Evolutionary conservation across 805 yeast genomes (phyloP).

Genomic region (Ogataea pilisensis): DNA sequence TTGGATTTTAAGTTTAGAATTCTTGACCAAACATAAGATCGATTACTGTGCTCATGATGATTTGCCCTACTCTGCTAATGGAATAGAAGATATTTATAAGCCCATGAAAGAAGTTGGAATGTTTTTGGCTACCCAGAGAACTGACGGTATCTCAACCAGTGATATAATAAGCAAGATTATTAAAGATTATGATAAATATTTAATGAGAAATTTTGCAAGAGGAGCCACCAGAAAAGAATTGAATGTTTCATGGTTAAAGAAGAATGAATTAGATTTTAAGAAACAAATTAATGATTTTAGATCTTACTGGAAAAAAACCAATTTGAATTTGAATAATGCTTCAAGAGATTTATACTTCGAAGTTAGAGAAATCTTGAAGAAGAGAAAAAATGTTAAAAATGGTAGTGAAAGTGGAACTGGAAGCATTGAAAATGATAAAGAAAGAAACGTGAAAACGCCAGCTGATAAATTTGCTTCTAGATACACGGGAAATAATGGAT

Average conservation of each 20-base stretch:
- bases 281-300: slow-evolving; percentile 87
- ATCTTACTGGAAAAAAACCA: slow-evolving; percentile 76
- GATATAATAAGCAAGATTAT: slow-evolving; percentile 94
- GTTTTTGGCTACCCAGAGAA: slow-evolving; percentile 92
- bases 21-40: slow-evolving; percentile 70
- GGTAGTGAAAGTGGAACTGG: not conserved
- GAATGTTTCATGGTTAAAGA: slow-evolving; percentile 95
- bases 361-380: slow-evolving; percentile 62
- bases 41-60: slow-evolving; percentile 99
- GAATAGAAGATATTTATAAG: slow-evolving; percentile 84
- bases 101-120: slow-evolving; percentile 88
- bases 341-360: slow-evolving; percentile 83
- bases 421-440: slow-evolving; percentile 3
- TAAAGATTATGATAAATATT: slow-evolving; percentile 91
- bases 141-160: slow-evolving; percentile 93
- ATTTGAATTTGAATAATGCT: slow-evolving; percentile 60
- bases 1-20: slow-evolving; percentile 87
- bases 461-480: slow-evolving; percentile 64
- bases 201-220: slow-evolving; percentile 95
- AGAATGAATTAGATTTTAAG: slow-evolving; percentile 91
- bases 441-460: slow-evolving; percentile 40
- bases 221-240: slow-evolving; percentile 96
- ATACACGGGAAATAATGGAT: slow-evolving; percentile 51
- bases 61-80: slow-evolving; percentile 88
- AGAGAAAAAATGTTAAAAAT: not conserved